Evolutionary conservation across 2,329 filamentous ascomycete species (phyloP).

Genomic region (Pseudogymnoascus verrucosus): DNA sequence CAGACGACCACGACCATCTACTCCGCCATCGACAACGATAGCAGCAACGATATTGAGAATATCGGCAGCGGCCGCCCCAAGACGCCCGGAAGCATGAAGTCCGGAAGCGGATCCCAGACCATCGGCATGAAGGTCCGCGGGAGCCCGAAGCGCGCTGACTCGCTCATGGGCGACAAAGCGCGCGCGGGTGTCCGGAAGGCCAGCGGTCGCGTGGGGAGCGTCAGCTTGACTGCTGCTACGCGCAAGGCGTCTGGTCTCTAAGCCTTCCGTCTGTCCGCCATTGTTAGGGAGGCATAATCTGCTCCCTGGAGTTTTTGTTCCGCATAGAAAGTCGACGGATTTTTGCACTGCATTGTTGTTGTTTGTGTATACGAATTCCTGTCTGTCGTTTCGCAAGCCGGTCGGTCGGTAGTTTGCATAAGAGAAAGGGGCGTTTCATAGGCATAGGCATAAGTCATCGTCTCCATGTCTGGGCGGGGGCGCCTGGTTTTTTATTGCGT

Average conservation of each 20-base stretch:
- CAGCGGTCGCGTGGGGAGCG: constrained; percentile 56
- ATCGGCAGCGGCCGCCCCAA: constrained; percentile 46
- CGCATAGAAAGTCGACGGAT: background rate
- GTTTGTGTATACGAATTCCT: background rate
- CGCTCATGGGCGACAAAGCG: constrained; percentile 40
- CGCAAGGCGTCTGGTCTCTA: constrained; percentile 28
- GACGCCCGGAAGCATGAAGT: constrained; percentile 48
- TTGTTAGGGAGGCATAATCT: constrained; percentile 5
- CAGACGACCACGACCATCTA: constrained; percentile 66
- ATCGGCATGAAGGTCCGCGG: constrained; percentile 55
- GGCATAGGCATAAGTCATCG: constrained; percentile 4
- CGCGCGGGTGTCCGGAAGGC: constrained; percentile 54
- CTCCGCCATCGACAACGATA: constrained; percentile 56
- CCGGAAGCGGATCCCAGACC: constrained; percentile 39
- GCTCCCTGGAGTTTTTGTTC: constrained; percentile 15
- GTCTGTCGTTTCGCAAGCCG: background rate
- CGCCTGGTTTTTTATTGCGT: background rate
- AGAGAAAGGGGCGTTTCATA: background rate
- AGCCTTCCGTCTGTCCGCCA: background rate
- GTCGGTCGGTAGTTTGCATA: background rate
- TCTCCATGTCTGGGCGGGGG: background rate
- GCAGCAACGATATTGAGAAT: constrained; percentile 65
- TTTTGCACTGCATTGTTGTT: background rate
- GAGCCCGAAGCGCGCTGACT: constrained; percentile 45
- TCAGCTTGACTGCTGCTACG: constrained; percentile 29